Conservation (phyloP, 2,329 filamentous ascomycete genomes). For the Neofusicoccum cordaticola region DNA sequence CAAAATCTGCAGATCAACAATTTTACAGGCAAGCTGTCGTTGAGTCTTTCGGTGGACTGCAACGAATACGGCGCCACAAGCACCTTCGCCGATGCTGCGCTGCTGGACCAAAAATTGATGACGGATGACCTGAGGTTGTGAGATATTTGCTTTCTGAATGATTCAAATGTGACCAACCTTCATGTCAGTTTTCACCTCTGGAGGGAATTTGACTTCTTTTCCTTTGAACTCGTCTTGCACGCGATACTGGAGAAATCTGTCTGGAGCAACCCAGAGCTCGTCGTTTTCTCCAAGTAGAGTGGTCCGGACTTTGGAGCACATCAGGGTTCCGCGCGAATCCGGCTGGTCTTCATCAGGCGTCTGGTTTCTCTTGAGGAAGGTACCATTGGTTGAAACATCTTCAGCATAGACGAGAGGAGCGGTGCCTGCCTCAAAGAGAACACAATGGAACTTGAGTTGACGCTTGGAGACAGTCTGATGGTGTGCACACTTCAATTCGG, state of each 20-base stretch:
- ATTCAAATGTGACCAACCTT: neutral
- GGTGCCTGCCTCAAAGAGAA: conserved; percentile 43
- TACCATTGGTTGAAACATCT: conserved; percentile 46
- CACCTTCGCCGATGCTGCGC: conserved; percentile 54
- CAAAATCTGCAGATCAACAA: conserved; percentile 41
- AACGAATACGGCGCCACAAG: conserved; percentile 54
- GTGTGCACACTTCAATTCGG: neutral
- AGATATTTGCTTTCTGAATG: neutral
- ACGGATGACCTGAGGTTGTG: neutral
- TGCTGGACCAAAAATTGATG: conserved; percentile 46
- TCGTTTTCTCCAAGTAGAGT: conserved; percentile 47
- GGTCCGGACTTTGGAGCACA: conserved; percentile 31
- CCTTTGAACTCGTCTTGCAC: neutral
- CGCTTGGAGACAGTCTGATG: conserved; percentile 41
- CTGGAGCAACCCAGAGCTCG: conserved; percentile 34
- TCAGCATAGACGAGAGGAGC: conserved; percentile 48
- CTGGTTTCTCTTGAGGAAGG: conserved; percentile 33
- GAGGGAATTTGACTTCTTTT: neutral
- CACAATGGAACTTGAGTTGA: conserved; percentile 47
- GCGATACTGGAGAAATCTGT: conserved; percentile 29
- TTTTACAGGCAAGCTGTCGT: conserved; percentile 67
- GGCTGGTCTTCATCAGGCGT: conserved; percentile 18
- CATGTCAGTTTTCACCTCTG: neutral
- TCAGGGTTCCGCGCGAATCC: conserved; percentile 26
- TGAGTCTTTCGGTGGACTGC: conserved; percentile 52